phyloP scores from a whole-genome alignment of 768 basidiomycete species.

The Suillus sp. region DNA sequence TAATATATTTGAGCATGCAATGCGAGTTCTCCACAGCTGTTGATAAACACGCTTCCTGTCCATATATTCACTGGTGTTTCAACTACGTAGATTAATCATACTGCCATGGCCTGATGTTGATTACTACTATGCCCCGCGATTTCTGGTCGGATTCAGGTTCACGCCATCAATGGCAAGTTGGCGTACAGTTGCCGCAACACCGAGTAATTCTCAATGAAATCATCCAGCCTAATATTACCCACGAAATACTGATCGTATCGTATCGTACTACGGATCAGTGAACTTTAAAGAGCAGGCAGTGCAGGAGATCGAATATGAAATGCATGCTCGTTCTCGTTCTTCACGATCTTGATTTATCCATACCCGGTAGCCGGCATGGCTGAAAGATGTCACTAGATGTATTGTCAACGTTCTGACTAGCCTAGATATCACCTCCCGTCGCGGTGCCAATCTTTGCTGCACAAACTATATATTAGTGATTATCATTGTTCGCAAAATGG shows the following conservation, averaged over 20 bases:
- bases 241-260: not conserved
- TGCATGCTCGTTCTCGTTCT: not conserved
- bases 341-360: not conserved
- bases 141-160: not conserved
- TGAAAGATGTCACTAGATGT: not conserved
- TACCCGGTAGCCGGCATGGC: not conserved
- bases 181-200: not conserved
- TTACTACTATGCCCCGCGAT: too few species aligned
- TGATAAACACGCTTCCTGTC: too few species aligned
- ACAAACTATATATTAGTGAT: not conserved
- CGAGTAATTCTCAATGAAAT: not conserved
- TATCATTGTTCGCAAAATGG: not conserved
- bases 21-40: too few species aligned
- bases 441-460: too few species aligned
- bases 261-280: not conserved
- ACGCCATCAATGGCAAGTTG: not conserved
- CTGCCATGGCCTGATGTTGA: too few species aligned
- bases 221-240: too few species aligned
- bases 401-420: not conserved
- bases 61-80: too few species aligned
- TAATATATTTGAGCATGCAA: too few species aligned
- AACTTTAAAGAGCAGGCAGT: not conserved
- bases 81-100: too few species aligned
- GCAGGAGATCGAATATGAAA: not conserved
- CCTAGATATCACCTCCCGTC: not conserved